Base-by-base conservation (phyloP, 306 rosid species). In the Neltuma alba region DNA sequence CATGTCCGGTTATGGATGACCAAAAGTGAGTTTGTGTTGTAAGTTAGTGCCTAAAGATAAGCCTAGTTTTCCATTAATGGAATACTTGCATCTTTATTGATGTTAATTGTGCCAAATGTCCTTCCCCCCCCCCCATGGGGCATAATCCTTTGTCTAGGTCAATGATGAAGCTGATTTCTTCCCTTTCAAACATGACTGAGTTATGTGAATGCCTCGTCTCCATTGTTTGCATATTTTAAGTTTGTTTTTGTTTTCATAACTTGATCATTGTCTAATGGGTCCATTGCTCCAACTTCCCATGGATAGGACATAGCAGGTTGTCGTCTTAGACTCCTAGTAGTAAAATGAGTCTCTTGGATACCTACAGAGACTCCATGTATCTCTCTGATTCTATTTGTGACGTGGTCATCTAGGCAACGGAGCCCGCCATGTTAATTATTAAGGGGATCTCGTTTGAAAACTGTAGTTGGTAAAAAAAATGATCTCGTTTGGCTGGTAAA, bases 1-100 rank as follows among this genome's bases (percentile, higher is more conserved):
- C 96, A 88, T 82, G 83, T 95, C n/a, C 80, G 93, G 62, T 38
- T 88, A 57, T 95, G 97, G 98, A 86, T 79, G 73, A 92, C 96
- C 25, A 76, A 42, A 83, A 87, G 75, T 84, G 84, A 89, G 74
- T 41, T 80, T 55, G 31, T 78, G 28, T 80, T 81, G 69, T 70
- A 66, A 48, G 47, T 5, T 73, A 34, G 54, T 70, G 79, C 34
- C 74, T 33, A 55, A 33, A 14, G 12, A 64, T 71, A 41, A 58
- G 25, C 67, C n/a, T 44, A 8, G 13, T 55, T 76, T 74, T 61
- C 13, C 44, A 76, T 21, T 84, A 42, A 44, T 52, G 20, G 34
- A 66, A 60, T 40, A 47, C 18, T 23, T 80, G 33, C 50, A 55
- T 55, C 11, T 50, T 44, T 76, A 13, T 76, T 62, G 36, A 25